Evolutionary conservation across 1,284 basidiomycete species (phyloP), one percentile per base, ranked within the genome.

Genomic region (Trichosporon asahii): DNA sequence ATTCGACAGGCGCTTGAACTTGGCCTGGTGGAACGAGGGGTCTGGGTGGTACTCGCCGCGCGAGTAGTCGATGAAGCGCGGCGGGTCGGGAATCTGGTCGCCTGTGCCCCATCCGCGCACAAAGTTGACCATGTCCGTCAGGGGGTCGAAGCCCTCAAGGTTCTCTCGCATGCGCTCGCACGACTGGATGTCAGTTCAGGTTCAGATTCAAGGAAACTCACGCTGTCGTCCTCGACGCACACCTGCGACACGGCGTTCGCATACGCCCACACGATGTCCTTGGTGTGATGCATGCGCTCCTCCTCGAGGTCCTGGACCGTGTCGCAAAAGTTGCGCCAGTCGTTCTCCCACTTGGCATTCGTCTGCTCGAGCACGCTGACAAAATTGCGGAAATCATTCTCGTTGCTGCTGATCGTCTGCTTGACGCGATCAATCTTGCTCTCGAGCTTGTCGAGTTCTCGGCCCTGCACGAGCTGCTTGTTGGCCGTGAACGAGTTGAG

Each of bases 401-500:
- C 94, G 81, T 97, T 97, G 18, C 88, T 86, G 69, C 90, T 90
- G 9, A 99, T 94, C 0, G 93, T 95, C 81, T 92, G 90, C 75
- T 94, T 90, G 0, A 93, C 93, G 64, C 91, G 89, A 76, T 97
- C 94, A 31, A 98, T 87, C 85, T 95, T 97, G 71, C 88, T 79
- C 65, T 90, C 88, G 49, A 97, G 89, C 85, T 94, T 95, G 76
- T 99, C 97, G 35, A 96, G 86, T 74, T 98, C 96, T 75, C 90
- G 90, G 40, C 96, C 97, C 83, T 99, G 96, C 23, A 95, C 90
- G 11, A 99, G 88, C 6, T 92, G 92, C 66, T 91, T 89, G 84
- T 98, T 95, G 1, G 96, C 96, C 3, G 95, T 96, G 82, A 92
- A 95, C 8, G 93, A 91, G 82, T 98, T 98, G 87, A 98, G 95